Evolutionary conservation across 805 yeast species (phyloP), one percentile per base, ranked within the genome.

Genomic region (Metschnikowia baotianmanensis): DNA sequence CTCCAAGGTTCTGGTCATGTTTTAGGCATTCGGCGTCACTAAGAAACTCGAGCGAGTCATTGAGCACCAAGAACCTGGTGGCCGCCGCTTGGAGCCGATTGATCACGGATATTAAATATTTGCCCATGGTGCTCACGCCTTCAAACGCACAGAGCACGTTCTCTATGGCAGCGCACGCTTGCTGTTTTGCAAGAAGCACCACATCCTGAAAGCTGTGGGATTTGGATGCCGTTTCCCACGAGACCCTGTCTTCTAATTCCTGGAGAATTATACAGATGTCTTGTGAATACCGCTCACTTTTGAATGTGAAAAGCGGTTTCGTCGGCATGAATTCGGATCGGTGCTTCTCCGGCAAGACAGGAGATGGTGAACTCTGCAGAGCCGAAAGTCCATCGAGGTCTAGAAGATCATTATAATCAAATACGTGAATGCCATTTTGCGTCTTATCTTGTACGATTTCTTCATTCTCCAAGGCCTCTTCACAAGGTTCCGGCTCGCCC

Each of bases 41-140:
- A 4, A 12, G 18, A 5, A 29, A 22, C n/a, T 4, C 10, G 6
- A 11, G 11, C 7, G 26, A 11, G 21, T 45, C 48, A 10, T 24
- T 38, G 30, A 45, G 31, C 30, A 42, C 46, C 27, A 38, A 12
- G 30, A 24, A 28, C 16, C 45, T 36, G n/a, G 27, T 36, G 22
- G 45, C 32, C 17, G 32, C 36, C 9, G 47, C 50, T 31, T 36
- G 50, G 19, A 46, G 22, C n/a, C 45, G 40, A 29, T 46, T 43
- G 23, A 43, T 22, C 22, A 43, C 38, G 11, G 26, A 23, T 6
- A 43, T 16, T 19, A 40, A 36, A 11, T 22, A 13, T 25, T 46
- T 46, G 6, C 47, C 47, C 29, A 33, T 22, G 22, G 27, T 13
- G 29, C 45, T 36, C 15, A 46, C 26, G 10, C 40, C 36, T 19